Evolutionary conservation across 805 yeast species (phyloP).

Genomic region (Metschnikowia proteae): DNA sequence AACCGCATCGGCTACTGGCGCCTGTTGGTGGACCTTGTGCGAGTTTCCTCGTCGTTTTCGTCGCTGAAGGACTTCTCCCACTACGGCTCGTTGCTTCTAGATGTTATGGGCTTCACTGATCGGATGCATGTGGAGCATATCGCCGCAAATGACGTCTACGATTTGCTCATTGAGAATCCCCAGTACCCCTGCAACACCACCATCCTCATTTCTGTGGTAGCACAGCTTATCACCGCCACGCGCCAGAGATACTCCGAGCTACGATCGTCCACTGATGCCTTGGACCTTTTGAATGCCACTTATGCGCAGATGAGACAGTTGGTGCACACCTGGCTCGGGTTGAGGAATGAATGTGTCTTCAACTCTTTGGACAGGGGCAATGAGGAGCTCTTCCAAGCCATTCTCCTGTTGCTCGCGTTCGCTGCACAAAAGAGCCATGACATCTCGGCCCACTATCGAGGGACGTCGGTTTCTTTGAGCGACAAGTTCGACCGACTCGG

Average conservation of each 20-base stretch:
- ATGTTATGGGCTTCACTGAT: slow-evolving; percentile 19
- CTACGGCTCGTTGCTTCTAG: slow-evolving; percentile 25
- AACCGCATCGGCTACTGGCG: slow-evolving; percentile 30
- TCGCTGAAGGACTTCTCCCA: slow-evolving; percentile 3
- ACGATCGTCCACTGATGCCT: slow-evolving; percentile 11
- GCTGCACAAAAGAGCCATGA: slow-evolving; percentile 4
- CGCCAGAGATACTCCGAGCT: not conserved
- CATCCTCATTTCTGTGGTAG: slow-evolving; percentile 8
- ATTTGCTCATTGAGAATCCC: slow-evolving; percentile 7
- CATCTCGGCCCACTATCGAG: slow-evolving; percentile 7
- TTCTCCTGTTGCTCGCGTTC: slow-evolving; percentile 9
- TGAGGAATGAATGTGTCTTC: slow-evolving; percentile 12
- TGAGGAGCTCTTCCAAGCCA: slow-evolving; percentile 24
- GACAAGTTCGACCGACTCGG: slow-evolving; percentile 2
- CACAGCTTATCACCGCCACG: slow-evolving; percentile 8
- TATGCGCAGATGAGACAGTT: slow-evolving; percentile 4
- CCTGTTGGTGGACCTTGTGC: slow-evolving; percentile 15
- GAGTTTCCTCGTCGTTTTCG: slow-evolving; percentile 4
- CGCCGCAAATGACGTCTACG: slow-evolving; percentile 7
- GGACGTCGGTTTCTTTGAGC: not conserved
- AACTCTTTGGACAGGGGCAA: slow-evolving; percentile 20
- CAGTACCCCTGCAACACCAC: slow-evolving; percentile 17
- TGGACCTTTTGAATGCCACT: slow-evolving; percentile 11
- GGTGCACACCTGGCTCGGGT: slow-evolving; percentile 14
- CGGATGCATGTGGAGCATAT: slow-evolving; percentile 12